Evolutionary conservation across 1,284 basidiomycete genomes (phyloP).

Genomic region (Cutaneotrichosporon dermatis): DNA sequence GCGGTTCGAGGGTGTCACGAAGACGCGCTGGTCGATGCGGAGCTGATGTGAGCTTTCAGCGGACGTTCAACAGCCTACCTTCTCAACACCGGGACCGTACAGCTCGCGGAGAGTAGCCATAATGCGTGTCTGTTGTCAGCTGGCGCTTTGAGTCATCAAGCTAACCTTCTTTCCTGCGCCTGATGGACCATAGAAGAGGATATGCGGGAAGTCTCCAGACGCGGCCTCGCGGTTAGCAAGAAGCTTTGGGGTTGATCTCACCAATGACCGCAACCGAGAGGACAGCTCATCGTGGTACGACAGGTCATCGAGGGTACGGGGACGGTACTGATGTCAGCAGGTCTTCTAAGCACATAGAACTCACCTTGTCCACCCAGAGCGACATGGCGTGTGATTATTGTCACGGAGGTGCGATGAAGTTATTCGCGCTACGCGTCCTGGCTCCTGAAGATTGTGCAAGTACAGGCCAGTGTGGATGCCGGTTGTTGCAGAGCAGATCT

Average conservation of each 20-base stretch:
- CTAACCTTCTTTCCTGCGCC: conserved; percentile 87
- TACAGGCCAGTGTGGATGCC: too few relatives aligned
- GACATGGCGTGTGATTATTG: conserved; percentile 50
- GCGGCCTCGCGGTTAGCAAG: conserved; percentile 56
- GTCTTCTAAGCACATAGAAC: too few relatives aligned
- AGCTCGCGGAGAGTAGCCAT: conserved; percentile 81
- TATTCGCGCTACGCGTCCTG: too few relatives aligned
- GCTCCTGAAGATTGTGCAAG: too few relatives aligned
- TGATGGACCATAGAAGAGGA: conserved; percentile 95
- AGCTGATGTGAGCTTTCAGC: conserved; percentile 56
- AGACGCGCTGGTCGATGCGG: conserved; percentile 96
- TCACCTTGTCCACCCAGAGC: conserved; percentile 81
- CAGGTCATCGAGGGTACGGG: conserved; percentile 75
- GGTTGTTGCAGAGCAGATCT: too few relatives aligned
- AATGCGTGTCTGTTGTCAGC: conserved; percentile 69
- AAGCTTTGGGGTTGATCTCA: conserved; percentile 46
- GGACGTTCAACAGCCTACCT: conserved; percentile 54
- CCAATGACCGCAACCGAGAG: conserved; percentile 72
- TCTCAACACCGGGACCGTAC: conserved; percentile 89
- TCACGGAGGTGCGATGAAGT: too few relatives aligned
- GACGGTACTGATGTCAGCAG: conserved; percentile 65
- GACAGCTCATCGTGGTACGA: conserved; percentile 85
- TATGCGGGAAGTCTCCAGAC: conserved; percentile 93
- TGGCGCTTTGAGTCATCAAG: too few relatives aligned
- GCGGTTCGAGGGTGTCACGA: conserved; percentile 87